phyloP scores from a whole-genome alignment of 2,329 filamentous ascomycete species.

The Plectosphaerella sp. region DNA sequence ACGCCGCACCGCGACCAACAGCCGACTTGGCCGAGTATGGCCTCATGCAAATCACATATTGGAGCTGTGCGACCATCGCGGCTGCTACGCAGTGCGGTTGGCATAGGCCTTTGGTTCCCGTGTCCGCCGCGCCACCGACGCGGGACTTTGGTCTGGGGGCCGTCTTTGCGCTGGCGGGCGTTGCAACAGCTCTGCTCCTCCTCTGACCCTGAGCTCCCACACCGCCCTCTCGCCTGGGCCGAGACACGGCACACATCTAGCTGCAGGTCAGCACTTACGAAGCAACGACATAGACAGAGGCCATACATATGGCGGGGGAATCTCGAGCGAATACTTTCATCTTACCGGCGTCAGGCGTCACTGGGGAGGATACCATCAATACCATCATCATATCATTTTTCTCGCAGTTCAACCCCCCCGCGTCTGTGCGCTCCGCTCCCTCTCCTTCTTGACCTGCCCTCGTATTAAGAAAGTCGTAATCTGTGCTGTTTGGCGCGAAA shows the following conservation, averaged over 20 bases:
- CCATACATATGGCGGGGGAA: not conserved
- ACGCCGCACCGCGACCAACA: constrained; percentile 9
- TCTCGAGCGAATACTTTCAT: not conserved
- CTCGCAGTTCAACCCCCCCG: not conserved
- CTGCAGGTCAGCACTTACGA: constrained; percentile 8
- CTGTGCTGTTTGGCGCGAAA: not conserved
- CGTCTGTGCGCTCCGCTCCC: not conserved
- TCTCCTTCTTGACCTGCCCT: not conserved
- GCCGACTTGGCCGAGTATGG: constrained; percentile 12
- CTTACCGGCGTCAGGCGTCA: not conserved
- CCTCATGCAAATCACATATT: constrained; percentile 11
- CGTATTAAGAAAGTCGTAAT: not conserved
- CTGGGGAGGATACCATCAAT: not conserved
- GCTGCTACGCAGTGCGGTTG: constrained; percentile 11
- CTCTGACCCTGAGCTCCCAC: not conserved
- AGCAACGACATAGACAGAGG: not conserved
- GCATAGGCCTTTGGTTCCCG: constrained; percentile 11
- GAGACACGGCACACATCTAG: not conserved
- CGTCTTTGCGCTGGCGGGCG: not conserved
- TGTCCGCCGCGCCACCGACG: constrained; percentile 1
- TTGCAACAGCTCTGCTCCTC: not conserved
- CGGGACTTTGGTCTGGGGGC: not conserved
- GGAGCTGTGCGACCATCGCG: constrained; percentile 8
- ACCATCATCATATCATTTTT: not conserved
- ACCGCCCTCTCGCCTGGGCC: not conserved